Percentiles rank a stretch among this genome's conserved stretches.
Conservation (phyloP, 139 green algal genomes). For the Dunaliella primolecta region DNA sequence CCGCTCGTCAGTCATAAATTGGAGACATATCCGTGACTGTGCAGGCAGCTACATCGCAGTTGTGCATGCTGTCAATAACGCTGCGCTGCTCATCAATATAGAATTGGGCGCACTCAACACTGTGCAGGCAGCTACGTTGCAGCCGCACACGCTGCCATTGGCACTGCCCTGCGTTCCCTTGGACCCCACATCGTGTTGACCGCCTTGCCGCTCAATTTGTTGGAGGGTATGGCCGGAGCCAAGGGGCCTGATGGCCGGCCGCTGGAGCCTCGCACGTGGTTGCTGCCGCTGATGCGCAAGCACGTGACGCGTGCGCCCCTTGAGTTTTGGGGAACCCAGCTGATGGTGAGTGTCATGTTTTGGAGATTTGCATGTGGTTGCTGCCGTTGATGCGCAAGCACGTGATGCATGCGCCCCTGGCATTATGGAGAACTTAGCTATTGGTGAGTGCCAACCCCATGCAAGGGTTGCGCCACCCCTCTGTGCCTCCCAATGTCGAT, state of each 20-base stretch:
- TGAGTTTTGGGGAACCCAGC: constrained; percentile 57
- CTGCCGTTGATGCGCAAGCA: no score
- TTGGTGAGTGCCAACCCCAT: no score
- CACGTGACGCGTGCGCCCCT: constrained; percentile 56
- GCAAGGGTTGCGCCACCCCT: no score
- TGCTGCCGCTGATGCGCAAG: constrained; percentile 82
- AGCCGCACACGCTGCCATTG: constrained; percentile 63
- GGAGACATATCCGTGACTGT: no score
- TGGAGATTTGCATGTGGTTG: neutral
- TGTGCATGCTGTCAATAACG: no score
- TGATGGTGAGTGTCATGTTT: constrained; percentile 26
- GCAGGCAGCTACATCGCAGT: no score
- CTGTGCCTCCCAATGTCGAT: no score
- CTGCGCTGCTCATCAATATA: no score
- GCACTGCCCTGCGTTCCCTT: constrained; percentile 60
- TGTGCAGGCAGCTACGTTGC: constrained; percentile 14
- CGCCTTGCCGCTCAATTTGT: constrained; percentile 68
- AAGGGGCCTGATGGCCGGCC: neutral
- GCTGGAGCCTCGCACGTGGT: constrained; percentile 75
- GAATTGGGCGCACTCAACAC: no score
- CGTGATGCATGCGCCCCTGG: no score
- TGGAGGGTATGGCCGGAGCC: constrained; percentile 43
- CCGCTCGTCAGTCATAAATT: no score
- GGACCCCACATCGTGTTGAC: constrained; percentile 70
- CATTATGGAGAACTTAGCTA: no score